These are phyloP conservation scores for Solanum piurae DNA, from an alignment of 257 asterid species.

Conservation along the genomic window DNA sequence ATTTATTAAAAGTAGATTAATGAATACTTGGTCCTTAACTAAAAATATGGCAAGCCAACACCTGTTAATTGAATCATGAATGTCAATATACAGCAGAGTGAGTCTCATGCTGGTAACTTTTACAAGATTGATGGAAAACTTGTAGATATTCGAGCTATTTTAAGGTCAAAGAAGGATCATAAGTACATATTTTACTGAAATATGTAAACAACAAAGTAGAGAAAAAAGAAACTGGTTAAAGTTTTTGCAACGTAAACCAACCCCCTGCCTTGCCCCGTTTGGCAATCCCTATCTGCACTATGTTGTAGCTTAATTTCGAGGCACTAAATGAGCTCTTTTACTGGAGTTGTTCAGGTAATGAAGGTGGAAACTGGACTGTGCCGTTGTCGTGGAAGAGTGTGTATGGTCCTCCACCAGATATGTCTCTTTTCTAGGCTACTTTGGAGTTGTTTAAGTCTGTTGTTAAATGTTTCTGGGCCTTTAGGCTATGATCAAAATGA, in stretches of 20 bases:
- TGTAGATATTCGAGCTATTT: not conserved
- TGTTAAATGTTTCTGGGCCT: not conserved
- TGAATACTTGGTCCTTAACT: not conserved
- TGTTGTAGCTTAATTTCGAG: not conserved
- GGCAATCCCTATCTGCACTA: not conserved
- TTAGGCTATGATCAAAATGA: not conserved
- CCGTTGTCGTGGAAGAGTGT: constrained; percentile 93
- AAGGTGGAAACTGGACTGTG: constrained; percentile 44
- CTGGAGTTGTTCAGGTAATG: constrained; percentile 36
- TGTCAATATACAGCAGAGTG: not conserved
- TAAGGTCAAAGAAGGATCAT: not conserved
- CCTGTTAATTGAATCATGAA: not conserved
- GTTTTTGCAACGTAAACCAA: not conserved
- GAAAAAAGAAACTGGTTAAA: not conserved
- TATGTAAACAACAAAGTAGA: not conserved
- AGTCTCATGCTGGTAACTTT: not conserved
- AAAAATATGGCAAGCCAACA: not conserved
- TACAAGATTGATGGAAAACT: not conserved
- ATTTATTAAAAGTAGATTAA: not conserved
- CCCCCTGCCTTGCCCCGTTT: not conserved
- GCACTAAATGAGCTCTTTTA: not conserved
- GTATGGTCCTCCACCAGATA: constrained; percentile 88
- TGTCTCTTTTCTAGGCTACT: constrained; percentile 45
- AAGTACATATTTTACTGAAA: not conserved
- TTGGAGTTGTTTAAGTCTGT: not conserved